A percentile compares a stretch with the other conserved stretches of the same genome.
Evolutionary conservation across 352 stramenopile species (phyloP).

Genomic region (Phytophthora europaea): DNA sequence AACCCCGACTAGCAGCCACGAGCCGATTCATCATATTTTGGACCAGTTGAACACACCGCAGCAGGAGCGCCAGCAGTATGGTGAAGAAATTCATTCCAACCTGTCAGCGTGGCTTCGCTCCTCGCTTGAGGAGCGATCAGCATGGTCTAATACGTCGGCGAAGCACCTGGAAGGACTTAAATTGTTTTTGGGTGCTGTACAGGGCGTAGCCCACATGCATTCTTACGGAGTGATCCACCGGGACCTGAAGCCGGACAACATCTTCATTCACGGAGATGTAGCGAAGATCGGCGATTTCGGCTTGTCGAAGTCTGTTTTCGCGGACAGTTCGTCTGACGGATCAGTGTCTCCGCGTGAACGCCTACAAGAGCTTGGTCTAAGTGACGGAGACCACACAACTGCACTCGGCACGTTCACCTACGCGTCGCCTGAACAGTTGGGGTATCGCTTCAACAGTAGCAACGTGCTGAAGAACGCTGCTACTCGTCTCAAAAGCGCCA

Average conservation of each 20-base stretch:
- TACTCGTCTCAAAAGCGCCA: conserved; percentile 72
- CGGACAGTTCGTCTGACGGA: conserved; percentile 32
- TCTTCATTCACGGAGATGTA: conserved; percentile 72
- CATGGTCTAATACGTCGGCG: conserved; percentile 42
- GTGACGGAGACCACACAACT: conserved; percentile 75
- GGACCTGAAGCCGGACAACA: conserved; percentile 83
- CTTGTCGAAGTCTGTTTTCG: conserved; percentile 68
- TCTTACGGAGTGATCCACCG: conserved; percentile 76
- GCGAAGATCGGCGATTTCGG: conserved; percentile 82
- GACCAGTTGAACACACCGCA: conserved; percentile 47
- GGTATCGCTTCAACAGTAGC: conserved; percentile 60
- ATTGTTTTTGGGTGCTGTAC: conserved; percentile 70
- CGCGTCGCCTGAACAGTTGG: conserved; percentile 88
- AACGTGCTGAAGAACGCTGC: conserved; percentile 49
- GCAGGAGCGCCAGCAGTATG: conserved; percentile 32
- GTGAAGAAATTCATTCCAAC: conserved; percentile 62
- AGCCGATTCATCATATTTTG: conserved; percentile 60
- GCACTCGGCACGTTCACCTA: conserved; percentile 87
- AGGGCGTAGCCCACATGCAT: conserved; percentile 84
- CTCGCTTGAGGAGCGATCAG: conserved; percentile 60
- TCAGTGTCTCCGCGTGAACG: conserved; percentile 27
- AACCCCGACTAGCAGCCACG: conserved; percentile 32
- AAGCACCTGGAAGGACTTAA: conserved; percentile 72
- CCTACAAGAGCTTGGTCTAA: conserved; percentile 32
- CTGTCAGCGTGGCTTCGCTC: conserved; percentile 77